Percentiles rank a stretch among this genome's conserved stretches.
These are phyloP conservation scores for Cercospora brassicicola DNA, from an alignment of 2,329 filamentous ascomycete genomes.

Conservation along the genomic window DNA sequence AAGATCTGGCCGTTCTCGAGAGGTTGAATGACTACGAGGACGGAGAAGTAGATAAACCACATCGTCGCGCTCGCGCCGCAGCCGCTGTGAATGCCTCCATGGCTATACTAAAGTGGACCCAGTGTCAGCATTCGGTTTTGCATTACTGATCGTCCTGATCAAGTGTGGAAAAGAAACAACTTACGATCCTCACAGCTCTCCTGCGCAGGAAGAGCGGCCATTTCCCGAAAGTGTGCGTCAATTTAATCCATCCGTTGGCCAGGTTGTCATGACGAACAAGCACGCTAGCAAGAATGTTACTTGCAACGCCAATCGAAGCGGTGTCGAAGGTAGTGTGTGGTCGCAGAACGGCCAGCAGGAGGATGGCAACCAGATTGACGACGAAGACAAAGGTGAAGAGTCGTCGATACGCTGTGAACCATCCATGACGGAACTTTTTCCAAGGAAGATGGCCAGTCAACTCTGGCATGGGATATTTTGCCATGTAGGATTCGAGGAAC, in stretches of 20 bases:
- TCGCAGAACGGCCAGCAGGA: conserved; percentile 22
- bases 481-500: conserved; percentile 24
- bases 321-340: conserved; percentile 21
- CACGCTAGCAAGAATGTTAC: conserved; percentile 39
- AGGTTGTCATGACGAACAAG: conserved; percentile 44
- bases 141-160: not conserved
- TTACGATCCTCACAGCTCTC: conserved; percentile 1
- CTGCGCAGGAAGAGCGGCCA: not conserved
- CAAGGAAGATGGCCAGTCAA: conserved; percentile 21
- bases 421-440: conserved; percentile 34
- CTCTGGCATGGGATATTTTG: conserved; percentile 27
- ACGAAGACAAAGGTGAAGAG: conserved; percentile 36
- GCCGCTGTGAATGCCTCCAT: conserved; percentile 45
- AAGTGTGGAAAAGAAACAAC: conserved; percentile 32
- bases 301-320: conserved; percentile 31
- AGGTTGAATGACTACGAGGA: conserved; percentile 29
- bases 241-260: conserved; percentile 41
- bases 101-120: conserved; percentile 33
- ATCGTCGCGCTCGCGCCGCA: conserved; percentile 40
- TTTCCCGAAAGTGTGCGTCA: conserved; percentile 34
- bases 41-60: conserved; percentile 49
- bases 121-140: conserved; percentile 42
- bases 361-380: conserved; percentile 31
- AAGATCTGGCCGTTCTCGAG: conserved; percentile 22
- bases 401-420: conserved; percentile 37